Evolutionary conservation across 306 rosid genomes (phyloP), one percentile per base, ranked within the genome.

Genomic region (Bauhinia variegata): DNA sequence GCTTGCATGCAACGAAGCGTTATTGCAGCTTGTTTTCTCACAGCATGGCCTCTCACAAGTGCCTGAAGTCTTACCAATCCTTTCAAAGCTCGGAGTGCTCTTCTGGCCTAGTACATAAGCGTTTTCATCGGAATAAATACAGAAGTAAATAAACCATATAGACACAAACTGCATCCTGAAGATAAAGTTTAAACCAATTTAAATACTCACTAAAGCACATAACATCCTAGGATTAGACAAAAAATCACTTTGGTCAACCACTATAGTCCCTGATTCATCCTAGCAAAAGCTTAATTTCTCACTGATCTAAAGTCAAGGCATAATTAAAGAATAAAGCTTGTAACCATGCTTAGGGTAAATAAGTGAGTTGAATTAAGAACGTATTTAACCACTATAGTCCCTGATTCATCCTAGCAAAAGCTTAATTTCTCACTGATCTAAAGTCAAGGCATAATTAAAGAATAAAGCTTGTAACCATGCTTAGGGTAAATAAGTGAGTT

Each of bases 1-100:
- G 99, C 99, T 95, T 95, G 99, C 99, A 95, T 95, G 74, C 97
- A 95, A 17, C 97, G 99, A 58, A 95, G 97, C 49, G 99, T 95
- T 78, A 95, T 90, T 49, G 99, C 97, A 69, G 99, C 99, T 82
- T 95, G 99, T 84, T 95, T 95, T 78, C 99, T 86, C 72, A 95
- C 99, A 18, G 97, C 97, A 86, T 95, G 97, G 56, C 99, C 99
- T 84, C 99, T 85, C 61, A 90, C 99, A 63, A 93, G 92, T 56
- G 99, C 99, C 73, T 93, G 99, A 78, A 93, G 99, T 78, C 97
- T 85, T 68, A 93, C 99, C 84, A 93, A 75, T 72, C 99, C 99
- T 79, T 93, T 93, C 75, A 93, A 75, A 65, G 99, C 99, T 52
- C 96, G 87, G 46, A 93, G 84, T 19, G 99, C 99, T 77, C 99